These are phyloP conservation scores for Cercophora newfieldiana DNA, from an alignment of 495 filamentous ascomycete genomes.

Conservation along the genomic window DNA sequence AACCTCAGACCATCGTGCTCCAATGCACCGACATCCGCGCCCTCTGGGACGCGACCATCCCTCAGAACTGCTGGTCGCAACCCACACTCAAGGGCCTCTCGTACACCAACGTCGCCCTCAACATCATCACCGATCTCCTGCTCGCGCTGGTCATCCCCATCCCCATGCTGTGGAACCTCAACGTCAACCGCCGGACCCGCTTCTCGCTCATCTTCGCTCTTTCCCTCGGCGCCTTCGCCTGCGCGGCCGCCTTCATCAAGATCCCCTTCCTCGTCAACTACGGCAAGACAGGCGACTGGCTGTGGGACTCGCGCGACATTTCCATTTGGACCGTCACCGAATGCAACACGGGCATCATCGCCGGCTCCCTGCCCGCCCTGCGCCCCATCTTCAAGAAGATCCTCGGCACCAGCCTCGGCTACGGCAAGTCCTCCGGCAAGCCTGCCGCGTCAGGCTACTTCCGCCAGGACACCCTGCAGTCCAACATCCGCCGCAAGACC, in stretches of 20 bases:
- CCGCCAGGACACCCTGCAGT: slow-evolving; percentile 3
- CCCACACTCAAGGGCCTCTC: slow-evolving; percentile 34
- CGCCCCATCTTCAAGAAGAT: slow-evolving; percentile 24
- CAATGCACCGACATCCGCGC: slow-evolving; percentile 31
- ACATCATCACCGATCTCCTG: slow-evolving; percentile 45
- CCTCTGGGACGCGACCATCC: slow-evolving; percentile 40
- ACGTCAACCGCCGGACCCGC: slow-evolving; percentile 44
- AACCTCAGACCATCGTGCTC: slow-evolving; percentile 32
- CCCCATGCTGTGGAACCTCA: slow-evolving; percentile 47
- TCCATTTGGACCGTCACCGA: slow-evolving; percentile 28
- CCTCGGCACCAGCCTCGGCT: slow-evolving; percentile 24
- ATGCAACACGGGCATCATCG: slow-evolving; percentile 26
- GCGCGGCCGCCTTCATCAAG: slow-evolving; percentile 49
- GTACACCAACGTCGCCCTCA: slow-evolving; percentile 43
- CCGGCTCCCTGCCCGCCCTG: slow-evolving; percentile 22
- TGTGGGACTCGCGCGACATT: slow-evolving; percentile 43
- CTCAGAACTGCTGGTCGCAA: slow-evolving; percentile 37
- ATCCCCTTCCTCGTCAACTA: slow-evolving; percentile 39
- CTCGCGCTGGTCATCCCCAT: slow-evolving; percentile 44
- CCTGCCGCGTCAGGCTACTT: slow-evolving; percentile 2
- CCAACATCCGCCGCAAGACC: not conserved
- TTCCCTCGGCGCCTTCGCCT: slow-evolving; percentile 48
- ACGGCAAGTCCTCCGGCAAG: slow-evolving; percentile 14
- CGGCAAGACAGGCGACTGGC: slow-evolving; percentile 43
- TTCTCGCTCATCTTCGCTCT: slow-evolving; percentile 44